Conservation (phyloP, 352 stramenopile genomes). For the Pythium dissotocum region DNA sequence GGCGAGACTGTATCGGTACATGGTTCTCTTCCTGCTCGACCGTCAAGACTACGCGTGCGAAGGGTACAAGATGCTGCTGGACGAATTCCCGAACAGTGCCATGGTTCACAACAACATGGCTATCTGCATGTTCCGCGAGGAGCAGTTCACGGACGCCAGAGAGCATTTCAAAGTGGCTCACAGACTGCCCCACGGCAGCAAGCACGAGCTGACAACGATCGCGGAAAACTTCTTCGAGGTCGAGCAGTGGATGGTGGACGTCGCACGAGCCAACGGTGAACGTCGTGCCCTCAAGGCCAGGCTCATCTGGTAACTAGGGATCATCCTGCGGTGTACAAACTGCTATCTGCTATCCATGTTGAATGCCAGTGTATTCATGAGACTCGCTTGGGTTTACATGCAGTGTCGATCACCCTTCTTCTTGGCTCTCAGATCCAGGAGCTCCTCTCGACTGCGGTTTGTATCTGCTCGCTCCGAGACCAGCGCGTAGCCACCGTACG, state of each 20-base stretch:
- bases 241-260: constrained; percentile 15
- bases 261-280: neutral
- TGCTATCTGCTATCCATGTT: neutral
- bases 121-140: constrained; percentile 14
- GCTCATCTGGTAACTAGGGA: constrained; percentile 16
- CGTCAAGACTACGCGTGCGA: constrained; percentile 19
- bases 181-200: neutral
- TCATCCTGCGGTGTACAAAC: neutral
- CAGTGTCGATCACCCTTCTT: constrained; percentile 89
- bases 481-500: constrained; percentile 85
- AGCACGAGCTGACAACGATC: neutral
- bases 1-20: constrained; percentile 26
- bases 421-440: constrained; percentile 84
- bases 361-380: neutral
- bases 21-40: constrained; percentile 19
- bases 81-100: constrained; percentile 12
- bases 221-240: constrained; percentile 16
- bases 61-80: constrained; percentile 16
- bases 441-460: constrained; percentile 76
- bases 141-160: neutral
- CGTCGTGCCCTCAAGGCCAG: neutral
- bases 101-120: constrained; percentile 28
- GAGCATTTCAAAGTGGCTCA: constrained; percentile 15
- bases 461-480: constrained; percentile 75
- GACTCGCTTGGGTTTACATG: constrained; percentile 42